phyloP scores from a whole-genome alignment of 2,329 filamentous ascomycete species.

The Calcarisporium arbuscula region DNA sequence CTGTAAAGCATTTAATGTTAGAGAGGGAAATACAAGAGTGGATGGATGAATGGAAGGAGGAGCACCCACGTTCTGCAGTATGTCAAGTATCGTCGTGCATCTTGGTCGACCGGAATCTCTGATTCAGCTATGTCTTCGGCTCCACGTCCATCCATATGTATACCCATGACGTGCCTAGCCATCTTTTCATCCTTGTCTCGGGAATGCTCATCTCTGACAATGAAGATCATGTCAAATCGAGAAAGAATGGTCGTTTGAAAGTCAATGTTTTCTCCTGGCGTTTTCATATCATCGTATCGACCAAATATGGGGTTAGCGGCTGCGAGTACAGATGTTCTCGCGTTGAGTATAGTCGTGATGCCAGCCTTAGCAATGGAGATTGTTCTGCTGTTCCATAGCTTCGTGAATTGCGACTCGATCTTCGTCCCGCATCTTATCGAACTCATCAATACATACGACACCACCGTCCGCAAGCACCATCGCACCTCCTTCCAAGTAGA shows the following conservation, averaged over 20 bases:
- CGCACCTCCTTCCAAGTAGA: constrained; percentile 95
- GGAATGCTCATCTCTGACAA: constrained; percentile 92
- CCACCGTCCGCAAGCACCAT: constrained; percentile 98
- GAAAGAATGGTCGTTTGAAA: constrained; percentile 98
- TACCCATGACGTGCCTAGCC: constrained; percentile 93
- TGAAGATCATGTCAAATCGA: constrained; percentile 99
- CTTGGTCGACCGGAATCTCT: constrained; percentile 88
- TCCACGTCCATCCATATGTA: constrained; percentile 87
- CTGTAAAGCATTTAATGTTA: constrained; percentile 38
- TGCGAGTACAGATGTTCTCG: constrained; percentile 87
- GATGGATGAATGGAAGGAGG: background rate
- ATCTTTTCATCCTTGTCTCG: constrained; percentile 85
- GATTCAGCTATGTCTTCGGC: constrained; percentile 77
- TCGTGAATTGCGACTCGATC: constrained; percentile 97
- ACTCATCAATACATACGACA: constrained; percentile 97
- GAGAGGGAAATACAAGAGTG: background rate
- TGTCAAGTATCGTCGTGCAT: constrained; percentile 95
- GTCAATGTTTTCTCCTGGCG: constrained; percentile 96
- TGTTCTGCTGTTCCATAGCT: constrained; percentile 99
- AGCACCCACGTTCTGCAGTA: constrained; percentile 86
- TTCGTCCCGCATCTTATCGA: constrained; percentile 99
- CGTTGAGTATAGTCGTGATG: constrained; percentile 96
- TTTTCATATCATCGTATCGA: constrained; percentile 96
- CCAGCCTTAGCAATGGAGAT: constrained; percentile 98
- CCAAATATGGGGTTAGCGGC: constrained; percentile 97